phyloP scores from a whole-genome alignment of 116 monocot species.

The Zostera marina region DNA sequence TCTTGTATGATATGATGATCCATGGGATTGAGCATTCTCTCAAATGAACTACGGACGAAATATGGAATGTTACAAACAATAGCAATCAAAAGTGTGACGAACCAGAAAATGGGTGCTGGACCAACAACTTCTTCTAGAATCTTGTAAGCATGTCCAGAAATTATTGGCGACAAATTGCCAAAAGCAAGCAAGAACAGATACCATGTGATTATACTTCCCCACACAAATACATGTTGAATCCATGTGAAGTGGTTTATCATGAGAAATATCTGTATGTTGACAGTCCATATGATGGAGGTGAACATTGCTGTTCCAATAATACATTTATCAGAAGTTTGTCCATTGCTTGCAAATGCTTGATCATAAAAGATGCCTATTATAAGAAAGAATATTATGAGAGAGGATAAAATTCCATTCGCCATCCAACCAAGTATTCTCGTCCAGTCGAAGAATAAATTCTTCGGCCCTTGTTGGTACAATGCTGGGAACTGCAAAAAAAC shows the following conservation, averaged over 20 bases:
- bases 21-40: conserved; percentile 40
- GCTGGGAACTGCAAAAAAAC: conserved; percentile 47
- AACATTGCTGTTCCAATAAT: conserved; percentile 70
- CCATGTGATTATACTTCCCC: conserved; percentile 64
- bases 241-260: conserved; percentile 77
- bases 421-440: conserved; percentile 57
- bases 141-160: conserved; percentile 36
- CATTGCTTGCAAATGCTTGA: conserved; percentile 37
- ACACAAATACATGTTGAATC: conserved; percentile 62
- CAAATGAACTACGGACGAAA: conserved; percentile 38
- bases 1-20: conserved; percentile 87
- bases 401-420: conserved; percentile 48
- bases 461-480: conserved; percentile 67
- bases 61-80: conserved; percentile 47
- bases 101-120: conserved; percentile 47
- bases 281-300: conserved; percentile 77
- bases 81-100: conserved; percentile 28
- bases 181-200: conserved; percentile 52
- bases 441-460: conserved; percentile 71
- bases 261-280: conserved; percentile 54
- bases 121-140: conserved; percentile 46
- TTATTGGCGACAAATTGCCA: conserved; percentile 24
- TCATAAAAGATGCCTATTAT: conserved; percentile 36
- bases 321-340: conserved; percentile 50
- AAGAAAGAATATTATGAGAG: conserved; percentile 41